Percentiles rank a stretch among this genome's conserved stretches.
Conservation (phyloP, 257 asterid genomes). For the Schizonepeta tenuifolia region DNA sequence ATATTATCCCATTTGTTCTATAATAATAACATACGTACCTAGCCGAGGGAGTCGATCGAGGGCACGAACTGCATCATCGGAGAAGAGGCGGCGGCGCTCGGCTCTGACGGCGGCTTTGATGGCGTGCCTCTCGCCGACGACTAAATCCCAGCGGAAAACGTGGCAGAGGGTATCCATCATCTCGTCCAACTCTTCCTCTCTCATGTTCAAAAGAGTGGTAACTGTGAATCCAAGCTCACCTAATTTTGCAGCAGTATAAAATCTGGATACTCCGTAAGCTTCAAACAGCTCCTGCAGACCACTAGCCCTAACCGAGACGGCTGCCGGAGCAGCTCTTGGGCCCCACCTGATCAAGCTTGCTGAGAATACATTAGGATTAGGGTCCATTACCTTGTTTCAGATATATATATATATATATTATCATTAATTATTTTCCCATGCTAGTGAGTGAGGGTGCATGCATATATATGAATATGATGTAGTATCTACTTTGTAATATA, state of each 20-base stretch:
- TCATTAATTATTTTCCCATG: no score
- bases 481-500: no score
- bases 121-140: constrained; percentile 89
- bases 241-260: constrained; percentile 81
- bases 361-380: constrained; percentile 46
- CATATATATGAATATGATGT: no score
- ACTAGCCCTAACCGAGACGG: constrained; percentile 39
- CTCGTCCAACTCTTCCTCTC: constrained; percentile 95
- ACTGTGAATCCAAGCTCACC: constrained; percentile 92
- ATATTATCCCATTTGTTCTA: no score
- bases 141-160: constrained; percentile 88
- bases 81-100: constrained; percentile 73
- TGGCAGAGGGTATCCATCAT: constrained; percentile 88
- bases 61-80: constrained; percentile 56
- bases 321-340: constrained; percentile 52
- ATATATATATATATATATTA: no score
- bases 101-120: constrained; percentile 92
- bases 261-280: constrained; percentile 76
- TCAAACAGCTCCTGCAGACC: constrained; percentile 85
- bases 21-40: no score
- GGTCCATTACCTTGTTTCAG: no score
- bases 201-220: constrained; percentile 87
- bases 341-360: constrained; percentile 91
- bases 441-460: no score
- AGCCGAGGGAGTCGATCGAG: constrained; percentile 42